Percentiles rank a stretch among this genome's conserved stretches.
phyloP scores from a whole-genome alignment of 2,329 filamentous ascomycete species.

The Penicillium sp. region DNA sequence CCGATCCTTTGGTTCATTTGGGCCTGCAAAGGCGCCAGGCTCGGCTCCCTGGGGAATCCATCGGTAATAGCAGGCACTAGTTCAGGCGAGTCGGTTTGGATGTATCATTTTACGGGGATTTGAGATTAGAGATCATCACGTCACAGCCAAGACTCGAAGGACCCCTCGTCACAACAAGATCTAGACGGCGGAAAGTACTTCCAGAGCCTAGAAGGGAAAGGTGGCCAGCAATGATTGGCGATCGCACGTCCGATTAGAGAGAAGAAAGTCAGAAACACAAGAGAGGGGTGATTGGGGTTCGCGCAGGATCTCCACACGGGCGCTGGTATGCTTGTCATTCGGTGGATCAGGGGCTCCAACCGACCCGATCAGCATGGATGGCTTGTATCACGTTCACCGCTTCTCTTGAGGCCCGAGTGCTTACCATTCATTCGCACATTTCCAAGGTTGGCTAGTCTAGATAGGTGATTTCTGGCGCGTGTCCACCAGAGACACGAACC shows the following conservation, averaged over 20 bases:
- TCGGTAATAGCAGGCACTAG: not conserved
- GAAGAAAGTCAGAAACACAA: not conserved
- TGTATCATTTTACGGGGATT: constrained; percentile 12
- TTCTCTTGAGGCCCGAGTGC: constrained; percentile 11
- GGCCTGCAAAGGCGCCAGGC: constrained; percentile 12
- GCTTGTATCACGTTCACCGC: constrained; percentile 25
- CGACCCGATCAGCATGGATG: constrained; percentile 21
- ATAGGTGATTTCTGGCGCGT: not conserved
- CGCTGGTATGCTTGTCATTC: constrained; percentile 25
- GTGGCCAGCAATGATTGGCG: constrained; percentile 13
- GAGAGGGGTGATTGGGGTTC: constrained; percentile 15
- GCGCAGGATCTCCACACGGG: constrained; percentile 19
- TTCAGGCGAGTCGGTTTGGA: constrained; percentile 1
- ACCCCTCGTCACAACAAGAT: not conserved
- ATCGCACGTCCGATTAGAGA: constrained; percentile 11
- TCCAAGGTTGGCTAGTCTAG: not conserved
- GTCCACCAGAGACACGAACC: constrained; percentile 2
- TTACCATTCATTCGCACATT: not conserved
- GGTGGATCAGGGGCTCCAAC: constrained; percentile 26
- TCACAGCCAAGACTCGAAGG: not conserved
- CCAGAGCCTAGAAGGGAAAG: constrained; percentile 10
- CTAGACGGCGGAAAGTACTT: constrained; percentile 2
- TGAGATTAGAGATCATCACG: constrained; percentile 8
- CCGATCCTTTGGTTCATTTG: constrained; percentile 10
- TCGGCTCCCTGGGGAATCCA: not conserved